A percentile compares a stretch with the other conserved stretches of the same genome.
Evolutionary conservation across 2,329 filamentous ascomycete species (phyloP).

Genomic region (Xylaria sp.): DNA sequence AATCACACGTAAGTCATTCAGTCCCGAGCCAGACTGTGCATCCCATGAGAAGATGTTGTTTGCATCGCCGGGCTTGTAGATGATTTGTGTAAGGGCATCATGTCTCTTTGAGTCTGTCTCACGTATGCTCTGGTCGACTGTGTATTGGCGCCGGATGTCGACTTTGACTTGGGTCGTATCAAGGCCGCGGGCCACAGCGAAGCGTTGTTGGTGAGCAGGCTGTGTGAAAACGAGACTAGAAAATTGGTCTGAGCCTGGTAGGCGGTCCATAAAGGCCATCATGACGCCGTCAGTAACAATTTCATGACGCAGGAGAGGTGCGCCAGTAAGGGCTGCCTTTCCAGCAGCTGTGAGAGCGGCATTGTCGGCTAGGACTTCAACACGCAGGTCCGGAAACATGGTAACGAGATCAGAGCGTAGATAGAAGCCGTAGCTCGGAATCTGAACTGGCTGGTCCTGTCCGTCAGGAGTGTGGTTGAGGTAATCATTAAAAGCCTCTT

Average conservation of each 20-base stretch:
- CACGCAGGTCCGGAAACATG: conserved; percentile 21
- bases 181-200: not conserved
- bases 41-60: conserved; percentile 18
- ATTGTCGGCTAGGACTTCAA: not conserved
- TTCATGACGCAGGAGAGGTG: conserved; percentile 17
- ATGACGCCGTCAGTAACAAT: conserved; percentile 24
- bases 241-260: conserved; percentile 10
- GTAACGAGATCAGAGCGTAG: conserved; percentile 20
- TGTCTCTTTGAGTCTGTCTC: not conserved
- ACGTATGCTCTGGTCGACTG: conserved; percentile 2
- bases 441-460: conserved; percentile 2
- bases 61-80: not conserved
- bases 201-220: conserved; percentile 18
- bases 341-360: not conserved
- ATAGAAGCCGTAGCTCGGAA: conserved; percentile 22
- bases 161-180: not conserved
- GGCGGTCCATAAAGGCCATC: conserved; percentile 12
- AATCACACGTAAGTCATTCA: conserved; percentile 10
- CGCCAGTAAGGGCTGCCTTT: not conserved
- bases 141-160: conserved; percentile 14
- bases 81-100: not conserved
- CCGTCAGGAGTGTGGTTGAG: not conserved
- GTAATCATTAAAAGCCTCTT: conserved; percentile 9
- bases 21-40: not conserved
- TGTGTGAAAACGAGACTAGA: conserved; percentile 8